Percentiles rank a stretch among this genome's conserved stretches.
Evolutionary conservation across 805 yeast genomes (phyloP).

Genomic region (Zygosaccharomyces siamensis): DNA sequence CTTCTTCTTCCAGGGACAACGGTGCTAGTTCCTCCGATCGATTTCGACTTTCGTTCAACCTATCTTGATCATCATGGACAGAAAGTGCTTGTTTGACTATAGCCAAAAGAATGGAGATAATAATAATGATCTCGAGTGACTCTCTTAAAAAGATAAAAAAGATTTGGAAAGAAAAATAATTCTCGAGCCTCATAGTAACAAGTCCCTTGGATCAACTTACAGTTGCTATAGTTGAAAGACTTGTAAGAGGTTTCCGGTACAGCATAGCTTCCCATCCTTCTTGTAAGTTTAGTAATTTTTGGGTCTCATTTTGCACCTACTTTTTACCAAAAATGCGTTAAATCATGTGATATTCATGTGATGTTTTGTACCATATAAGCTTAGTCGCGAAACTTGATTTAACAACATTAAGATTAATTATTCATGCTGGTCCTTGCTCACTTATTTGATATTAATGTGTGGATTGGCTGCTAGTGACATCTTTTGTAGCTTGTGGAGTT

Average conservation of each 20-base stretch:
- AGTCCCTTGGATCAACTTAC: not conserved
- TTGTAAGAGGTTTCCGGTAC: not conserved
- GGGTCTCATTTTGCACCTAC: conserved; percentile 2
- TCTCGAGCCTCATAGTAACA: conserved; percentile 34
- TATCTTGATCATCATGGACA: conserved; percentile 30
- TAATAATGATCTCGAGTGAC: conserved; percentile 70
- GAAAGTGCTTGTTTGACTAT: conserved; percentile 59
- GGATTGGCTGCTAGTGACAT: conserved; percentile 60
- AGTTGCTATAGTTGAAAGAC: not conserved
- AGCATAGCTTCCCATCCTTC: not conserved
- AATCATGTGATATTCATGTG: not conserved
- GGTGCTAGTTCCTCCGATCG: conserved; percentile 9
- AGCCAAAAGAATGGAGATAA: conserved; percentile 66
- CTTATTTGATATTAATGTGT: conserved; percentile 9
- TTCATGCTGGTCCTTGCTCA: not conserved
- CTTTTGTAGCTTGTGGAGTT: conserved; percentile 61
- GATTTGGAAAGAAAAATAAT: conserved; percentile 64
- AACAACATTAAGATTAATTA: not conserved
- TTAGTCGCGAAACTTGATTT: no score
- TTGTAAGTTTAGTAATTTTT: not conserved
- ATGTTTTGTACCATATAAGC: no score
- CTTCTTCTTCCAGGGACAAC: conserved; percentile 29
- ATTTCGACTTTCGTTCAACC: not conserved
- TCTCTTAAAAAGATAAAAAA: conserved; percentile 71
- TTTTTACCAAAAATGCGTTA: not conserved